phyloP scores from a whole-genome alignment of 495 filamentous ascomycete species.

The Lasiosphaeria miniovina region DNA sequence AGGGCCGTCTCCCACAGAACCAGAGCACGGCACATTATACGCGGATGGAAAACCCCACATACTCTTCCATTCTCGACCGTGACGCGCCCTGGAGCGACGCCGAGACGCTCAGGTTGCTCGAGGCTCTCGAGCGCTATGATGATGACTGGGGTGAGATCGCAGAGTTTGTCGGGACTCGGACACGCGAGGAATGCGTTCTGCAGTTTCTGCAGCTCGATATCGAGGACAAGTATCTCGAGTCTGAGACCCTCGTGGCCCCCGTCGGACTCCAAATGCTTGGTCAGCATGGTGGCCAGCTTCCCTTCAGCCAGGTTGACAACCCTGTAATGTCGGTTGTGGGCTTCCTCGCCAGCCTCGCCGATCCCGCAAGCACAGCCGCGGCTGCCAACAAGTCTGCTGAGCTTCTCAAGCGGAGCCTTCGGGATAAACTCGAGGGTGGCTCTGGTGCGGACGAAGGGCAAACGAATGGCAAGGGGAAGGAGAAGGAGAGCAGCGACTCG shows the following conservation, averaged over 20 bases:
- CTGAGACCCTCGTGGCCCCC: constrained; percentile 59
- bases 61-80: constrained; percentile 69
- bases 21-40: constrained; percentile 73
- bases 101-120: constrained; percentile 79
- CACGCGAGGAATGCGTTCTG: constrained; percentile 92
- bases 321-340: constrained; percentile 92
- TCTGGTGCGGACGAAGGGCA: constrained; percentile 43
- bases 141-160: constrained; percentile 94
- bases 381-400: constrained; percentile 82
- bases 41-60: constrained; percentile 80
- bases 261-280: constrained; percentile 60
- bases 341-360: constrained; percentile 84
- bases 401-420: constrained; percentile 73
- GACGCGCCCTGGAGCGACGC: constrained; percentile 87
- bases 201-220: constrained; percentile 92
- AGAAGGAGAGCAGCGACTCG: constrained; percentile 53
- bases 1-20: constrained; percentile 72
- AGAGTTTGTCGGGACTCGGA: constrained; percentile 84
- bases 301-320: constrained; percentile 87
- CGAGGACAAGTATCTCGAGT: constrained; percentile 83
- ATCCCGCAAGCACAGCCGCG: constrained; percentile 82
- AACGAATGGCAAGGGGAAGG: constrained; percentile 47
- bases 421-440: constrained; percentile 68
- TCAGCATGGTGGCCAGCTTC: constrained; percentile 67
- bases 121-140: constrained; percentile 85